Evolutionary conservation across 2,329 filamentous ascomycete species (phyloP), one percentile per base, ranked within the genome.

Genomic region (Neopestalotiopsis sp.): DNA sequence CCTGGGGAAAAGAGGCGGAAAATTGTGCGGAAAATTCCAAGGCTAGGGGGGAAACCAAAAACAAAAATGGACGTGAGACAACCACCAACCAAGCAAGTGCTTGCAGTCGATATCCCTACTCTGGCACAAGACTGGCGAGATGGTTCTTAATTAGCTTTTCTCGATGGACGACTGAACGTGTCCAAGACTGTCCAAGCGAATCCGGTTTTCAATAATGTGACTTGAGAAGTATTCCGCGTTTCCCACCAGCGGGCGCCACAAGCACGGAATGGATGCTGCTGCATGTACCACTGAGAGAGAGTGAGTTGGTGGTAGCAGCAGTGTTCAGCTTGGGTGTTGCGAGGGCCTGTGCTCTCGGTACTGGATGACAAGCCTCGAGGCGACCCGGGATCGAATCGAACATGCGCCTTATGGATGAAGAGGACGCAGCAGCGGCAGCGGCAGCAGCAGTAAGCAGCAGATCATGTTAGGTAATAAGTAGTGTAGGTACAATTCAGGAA

Each of bases 11-110:
- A 32, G 53, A 13, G 12, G 34, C 9, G n/a, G 57, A 20, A 63
- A 62, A 63, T 10, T n/a, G 42, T 45, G 66, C 34, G 65, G 56
- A 20, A 67, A 67, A 45, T 34, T 67, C 30, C 13, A 5, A 58
- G 40, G n/a, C 42, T 30, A 53, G 10, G 28, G 38, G 17, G 17
- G 17, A 20, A 38, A 38, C 34, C 34, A 38, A 38, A 28, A 28
- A 59, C 30, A 13, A 32, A 24, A 59, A 17, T 59, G 56, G 56
- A 20, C 56, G 56, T 28, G 20, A 59, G 12, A 32, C 13, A 13
- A 59, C 56, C 17, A 13, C 7, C 20, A 20, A 10, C 12, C n/a
- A 24, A 20, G 12, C 57, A 32, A 61, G 24, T 53, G 45, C 24
- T 10, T 53, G n/a, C n/a, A 38, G 10, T 38, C 34, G 17, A 9